Conservation (phyloP, 345 rosid genomes). For the Arabis hirsuta region DNA sequence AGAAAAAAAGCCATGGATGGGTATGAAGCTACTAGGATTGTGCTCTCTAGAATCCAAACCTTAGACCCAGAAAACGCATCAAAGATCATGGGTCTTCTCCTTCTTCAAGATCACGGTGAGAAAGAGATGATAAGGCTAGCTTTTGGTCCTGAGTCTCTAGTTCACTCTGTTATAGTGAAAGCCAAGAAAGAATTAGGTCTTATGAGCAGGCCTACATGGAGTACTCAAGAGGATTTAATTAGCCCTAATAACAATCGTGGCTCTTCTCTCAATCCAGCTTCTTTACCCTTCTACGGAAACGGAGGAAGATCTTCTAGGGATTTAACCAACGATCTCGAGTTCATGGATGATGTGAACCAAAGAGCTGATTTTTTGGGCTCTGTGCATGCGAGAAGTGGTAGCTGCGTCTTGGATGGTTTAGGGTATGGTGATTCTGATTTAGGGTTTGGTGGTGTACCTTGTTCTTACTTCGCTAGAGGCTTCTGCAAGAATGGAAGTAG, state of each 20-base stretch:
- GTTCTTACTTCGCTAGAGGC: constrained; percentile 89
- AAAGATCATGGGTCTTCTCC: constrained; percentile 90
- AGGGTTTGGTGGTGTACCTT: constrained; percentile 88
- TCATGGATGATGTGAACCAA: constrained; percentile 57
- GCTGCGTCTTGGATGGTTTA: constrained; percentile 65
- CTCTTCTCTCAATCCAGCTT: constrained; percentile 63
- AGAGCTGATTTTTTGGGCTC: constrained; percentile 52
- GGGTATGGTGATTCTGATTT: constrained; percentile 65
- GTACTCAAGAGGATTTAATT: constrained; percentile 58
- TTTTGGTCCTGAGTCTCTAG: constrained; percentile 81
- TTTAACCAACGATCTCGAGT: constrained; percentile 65
- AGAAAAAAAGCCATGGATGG: constrained; percentile 62
- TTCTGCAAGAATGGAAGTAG: constrained; percentile 83
- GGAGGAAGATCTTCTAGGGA: constrained; percentile 53
- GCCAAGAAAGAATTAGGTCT: constrained; percentile 77
- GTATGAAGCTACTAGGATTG: constrained; percentile 88
- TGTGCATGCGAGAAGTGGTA: constrained; percentile 73
- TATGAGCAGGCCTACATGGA: constrained; percentile 50
- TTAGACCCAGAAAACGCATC: constrained; percentile 90
- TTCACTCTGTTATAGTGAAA: constrained; percentile 69
- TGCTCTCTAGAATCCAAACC: constrained; percentile 79
- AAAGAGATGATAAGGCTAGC: constrained; percentile 94
- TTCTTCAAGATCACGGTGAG: constrained; percentile 92
- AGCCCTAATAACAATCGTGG: constrained; percentile 48
- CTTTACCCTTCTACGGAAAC: constrained; percentile 65